Conservation (phyloP, 148 eudicot genomes). For the Fallopia convolvulus region DNA sequence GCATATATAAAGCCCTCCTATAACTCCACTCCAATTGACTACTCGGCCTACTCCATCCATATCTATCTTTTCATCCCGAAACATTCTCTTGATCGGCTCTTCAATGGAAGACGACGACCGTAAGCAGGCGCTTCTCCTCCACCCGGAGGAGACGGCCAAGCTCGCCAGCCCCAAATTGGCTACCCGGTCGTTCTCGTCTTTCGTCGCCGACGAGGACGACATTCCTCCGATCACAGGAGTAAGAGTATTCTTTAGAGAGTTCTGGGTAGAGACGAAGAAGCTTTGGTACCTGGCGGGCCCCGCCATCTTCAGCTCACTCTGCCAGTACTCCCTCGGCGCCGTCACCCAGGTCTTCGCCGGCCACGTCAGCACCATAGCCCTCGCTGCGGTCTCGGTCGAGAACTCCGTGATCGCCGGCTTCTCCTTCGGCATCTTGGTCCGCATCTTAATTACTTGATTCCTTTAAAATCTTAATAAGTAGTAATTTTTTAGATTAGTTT, state of each 20-base stretch:
- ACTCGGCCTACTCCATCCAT: background rate
- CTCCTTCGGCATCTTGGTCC: conserved; percentile 42
- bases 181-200: conserved; percentile 11
- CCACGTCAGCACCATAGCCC: conserved; percentile 39
- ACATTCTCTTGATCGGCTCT: background rate
- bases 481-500: background rate
- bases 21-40: background rate
- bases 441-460: background rate
- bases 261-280: conserved; percentile 28
- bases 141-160: background rate
- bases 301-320: conserved; percentile 32
- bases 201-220: conserved; percentile 17
- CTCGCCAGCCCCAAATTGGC: background rate
- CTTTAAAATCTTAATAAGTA: background rate
- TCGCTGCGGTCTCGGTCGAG: conserved; percentile 40
- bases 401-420: conserved; percentile 37
- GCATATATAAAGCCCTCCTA: background rate
- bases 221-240: conserved; percentile 20
- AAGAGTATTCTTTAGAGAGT: conserved; percentile 15
- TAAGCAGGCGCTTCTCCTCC: background rate
- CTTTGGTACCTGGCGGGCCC: conserved; percentile 44
- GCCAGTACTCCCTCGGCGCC: conserved; percentile 47
- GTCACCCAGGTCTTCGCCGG: conserved; percentile 42
- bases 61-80: background rate
- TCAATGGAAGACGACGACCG: background rate